phyloP scores from a whole-genome alignment of 176 grass and related monocot genomes.

The Paspalum notatum region DNA sequence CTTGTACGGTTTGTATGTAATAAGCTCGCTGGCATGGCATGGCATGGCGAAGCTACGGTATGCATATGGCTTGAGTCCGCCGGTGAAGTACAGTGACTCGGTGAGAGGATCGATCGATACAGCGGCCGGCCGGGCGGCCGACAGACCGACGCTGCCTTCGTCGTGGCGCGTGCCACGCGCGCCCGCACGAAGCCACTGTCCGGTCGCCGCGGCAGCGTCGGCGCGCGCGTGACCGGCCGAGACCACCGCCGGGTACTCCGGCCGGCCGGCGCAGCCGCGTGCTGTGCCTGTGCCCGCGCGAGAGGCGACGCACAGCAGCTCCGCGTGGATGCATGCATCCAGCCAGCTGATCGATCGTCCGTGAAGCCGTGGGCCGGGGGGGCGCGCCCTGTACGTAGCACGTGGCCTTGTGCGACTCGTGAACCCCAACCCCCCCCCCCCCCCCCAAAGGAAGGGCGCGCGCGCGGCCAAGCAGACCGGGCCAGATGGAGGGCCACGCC shows the following conservation, averaged over 20 bases:
- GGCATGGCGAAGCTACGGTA: too few species aligned
- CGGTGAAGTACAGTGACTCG: neutral
- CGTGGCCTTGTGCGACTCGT: conserved; percentile 49
- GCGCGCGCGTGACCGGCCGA: neutral
- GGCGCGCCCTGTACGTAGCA: neutral
- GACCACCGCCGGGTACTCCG: too few species aligned
- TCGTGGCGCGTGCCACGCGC: neutral
- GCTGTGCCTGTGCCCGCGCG: neutral
- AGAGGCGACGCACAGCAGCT: neutral
- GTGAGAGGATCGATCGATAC: too few species aligned
- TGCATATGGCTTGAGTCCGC: too few species aligned
- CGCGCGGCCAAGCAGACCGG: neutral
- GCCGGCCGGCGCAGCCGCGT: too few species aligned
- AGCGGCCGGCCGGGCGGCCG: too few species aligned
- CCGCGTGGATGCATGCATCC: neutral
- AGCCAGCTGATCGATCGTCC: too few species aligned
- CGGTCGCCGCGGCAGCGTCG: neutral
- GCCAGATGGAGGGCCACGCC: neutral
- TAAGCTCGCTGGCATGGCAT: too few species aligned
- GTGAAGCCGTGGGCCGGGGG: conserved; percentile 13
- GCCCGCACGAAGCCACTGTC: neutral
- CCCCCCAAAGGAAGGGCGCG: conserved; percentile 6
- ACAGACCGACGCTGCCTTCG: neutral
- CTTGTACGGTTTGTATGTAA: too few species aligned
- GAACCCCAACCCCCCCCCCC: too few species aligned